Percentiles rank a stretch among this genome's conserved stretches.
Conservation (phyloP, 345 rosid genomes). For the Noccaea caerulescens region DNA sequence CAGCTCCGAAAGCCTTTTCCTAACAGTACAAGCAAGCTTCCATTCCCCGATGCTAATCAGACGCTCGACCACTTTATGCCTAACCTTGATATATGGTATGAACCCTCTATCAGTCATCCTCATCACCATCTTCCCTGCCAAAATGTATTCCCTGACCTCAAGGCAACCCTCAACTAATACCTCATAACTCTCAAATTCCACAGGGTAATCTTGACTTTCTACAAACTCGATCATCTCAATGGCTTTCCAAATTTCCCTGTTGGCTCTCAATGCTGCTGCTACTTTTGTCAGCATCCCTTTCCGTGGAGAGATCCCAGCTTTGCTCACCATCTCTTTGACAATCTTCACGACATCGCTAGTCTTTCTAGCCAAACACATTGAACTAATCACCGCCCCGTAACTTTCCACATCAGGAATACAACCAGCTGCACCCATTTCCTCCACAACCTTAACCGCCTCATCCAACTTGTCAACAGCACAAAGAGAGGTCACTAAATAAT, state of each 20-base stretch:
- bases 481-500: conserved; percentile 66
- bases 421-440: conserved; percentile 59
- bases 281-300: conserved; percentile 63
- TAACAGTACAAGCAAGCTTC: conserved; percentile 67
- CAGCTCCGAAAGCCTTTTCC: conserved; percentile 66
- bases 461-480: conserved; percentile 67
- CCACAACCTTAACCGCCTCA: conserved; percentile 71
- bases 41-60: conserved; percentile 61
- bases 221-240: conserved; percentile 71
- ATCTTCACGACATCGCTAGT: conserved; percentile 57
- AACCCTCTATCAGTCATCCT: conserved; percentile 77
- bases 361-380: conserved; percentile 63
- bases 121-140: conserved; percentile 75
- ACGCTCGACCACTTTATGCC: conserved; percentile 77
- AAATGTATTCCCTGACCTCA: conserved; percentile 60
- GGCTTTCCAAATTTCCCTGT: conserved; percentile 69
- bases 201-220: conserved; percentile 57
- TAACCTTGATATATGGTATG: conserved; percentile 71
- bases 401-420: conserved; percentile 80
- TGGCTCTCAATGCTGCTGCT: conserved; percentile 60
- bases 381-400: conserved; percentile 55
- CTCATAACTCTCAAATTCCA: conserved; percentile 73
- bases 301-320: conserved; percentile 65
- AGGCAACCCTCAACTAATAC: conserved; percentile 67
- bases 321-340: conserved; percentile 75